Evolutionary conservation across 2,329 filamentous ascomycete species (phyloP).

Genomic region (Aspergillus aculeatus): DNA sequence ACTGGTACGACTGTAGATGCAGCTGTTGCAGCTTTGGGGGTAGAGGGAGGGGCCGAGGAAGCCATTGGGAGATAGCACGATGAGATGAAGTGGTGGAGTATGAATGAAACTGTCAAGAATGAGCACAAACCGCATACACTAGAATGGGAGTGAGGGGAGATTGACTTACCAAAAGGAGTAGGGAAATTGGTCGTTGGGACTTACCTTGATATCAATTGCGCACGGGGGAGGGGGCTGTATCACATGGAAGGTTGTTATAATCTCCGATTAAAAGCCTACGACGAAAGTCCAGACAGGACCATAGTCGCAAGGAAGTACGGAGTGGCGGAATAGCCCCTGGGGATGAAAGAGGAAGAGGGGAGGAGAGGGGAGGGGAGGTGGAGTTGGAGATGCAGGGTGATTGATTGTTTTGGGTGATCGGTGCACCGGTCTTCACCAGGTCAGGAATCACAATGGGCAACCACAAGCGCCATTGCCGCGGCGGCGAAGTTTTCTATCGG

Average conservation of each 20-base stretch:
- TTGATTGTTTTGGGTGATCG: slow-evolving; percentile 22
- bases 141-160: not conserved
- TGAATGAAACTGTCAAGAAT: not conserved
- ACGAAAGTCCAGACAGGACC: slow-evolving; percentile 2
- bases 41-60: slow-evolving; percentile 42
- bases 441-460: slow-evolving; percentile 12
- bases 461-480: slow-evolving; percentile 23
- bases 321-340: not conserved
- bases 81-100: slow-evolving; percentile 4
- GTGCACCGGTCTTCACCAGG: not conserved
- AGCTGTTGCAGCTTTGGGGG: slow-evolving; percentile 29
- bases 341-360: not conserved
- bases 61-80: slow-evolving; percentile 31
- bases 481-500: slow-evolving; percentile 20
- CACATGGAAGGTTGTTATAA: not conserved
- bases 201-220: slow-evolving; percentile 17
- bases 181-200: slow-evolving; percentile 9
- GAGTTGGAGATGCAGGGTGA: not conserved
- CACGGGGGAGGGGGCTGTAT: not conserved
- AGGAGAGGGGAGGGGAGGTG: not conserved
- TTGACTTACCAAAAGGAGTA: slow-evolving; percentile 3
- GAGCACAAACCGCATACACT: not conserved
- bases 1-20: slow-evolving; percentile 27
- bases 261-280: not conserved
- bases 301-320: slow-evolving; percentile 5